A percentile compares a stretch with the other conserved stretches of the same genome.
These are phyloP conservation scores for Talaromyces piceae DNA, from an alignment of 2,329 filamentous ascomycete genomes.

Conservation along the genomic window DNA sequence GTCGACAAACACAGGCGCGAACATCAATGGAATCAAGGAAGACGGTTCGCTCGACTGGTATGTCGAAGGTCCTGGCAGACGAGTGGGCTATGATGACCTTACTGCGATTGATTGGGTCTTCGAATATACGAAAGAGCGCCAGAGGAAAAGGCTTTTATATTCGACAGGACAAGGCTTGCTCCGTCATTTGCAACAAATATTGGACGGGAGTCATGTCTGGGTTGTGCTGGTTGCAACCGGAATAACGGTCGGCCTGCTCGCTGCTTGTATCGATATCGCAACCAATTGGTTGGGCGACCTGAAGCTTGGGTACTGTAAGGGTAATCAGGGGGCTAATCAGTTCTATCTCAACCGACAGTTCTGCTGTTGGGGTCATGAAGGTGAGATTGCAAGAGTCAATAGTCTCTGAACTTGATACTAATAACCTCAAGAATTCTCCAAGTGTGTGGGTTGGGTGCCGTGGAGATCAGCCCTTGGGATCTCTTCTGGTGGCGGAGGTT, in stretches of 20 bases:
- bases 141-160: conserved; percentile 70
- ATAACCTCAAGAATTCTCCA: conserved; percentile 51
- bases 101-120: conserved; percentile 99
- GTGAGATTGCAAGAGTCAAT: conserved; percentile 22
- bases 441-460: conserved; percentile 79
- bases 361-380: conserved; percentile 86
- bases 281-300: conserved; percentile 91
- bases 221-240: conserved; percentile 79
- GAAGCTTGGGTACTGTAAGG: conserved; percentile 81
- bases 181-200: conserved; percentile 63
- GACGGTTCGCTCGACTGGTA: conserved; percentile 65
- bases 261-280: conserved; percentile 80
- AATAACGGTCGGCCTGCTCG: conserved; percentile 72
- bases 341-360: conserved; percentile 91
- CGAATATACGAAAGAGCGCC: conserved; percentile 93
- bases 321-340: conserved; percentile 65
- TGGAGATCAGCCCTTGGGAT: conserved; percentile 74
- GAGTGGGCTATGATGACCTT: conserved; percentile 91
- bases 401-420: conserved; percentile 7
- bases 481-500: conserved; percentile 59
- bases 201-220: conserved; percentile 90
- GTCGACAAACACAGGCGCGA: conserved; percentile 14
- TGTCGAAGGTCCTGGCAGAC: conserved; percentile 75
- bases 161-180: conserved; percentile 62
- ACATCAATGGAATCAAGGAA: conserved; percentile 30